Evolutionary conservation across 2,329 filamentous ascomycete species (phyloP), one percentile per base, ranked within the genome.

Genomic region (Aspergillus uvarum): DNA sequence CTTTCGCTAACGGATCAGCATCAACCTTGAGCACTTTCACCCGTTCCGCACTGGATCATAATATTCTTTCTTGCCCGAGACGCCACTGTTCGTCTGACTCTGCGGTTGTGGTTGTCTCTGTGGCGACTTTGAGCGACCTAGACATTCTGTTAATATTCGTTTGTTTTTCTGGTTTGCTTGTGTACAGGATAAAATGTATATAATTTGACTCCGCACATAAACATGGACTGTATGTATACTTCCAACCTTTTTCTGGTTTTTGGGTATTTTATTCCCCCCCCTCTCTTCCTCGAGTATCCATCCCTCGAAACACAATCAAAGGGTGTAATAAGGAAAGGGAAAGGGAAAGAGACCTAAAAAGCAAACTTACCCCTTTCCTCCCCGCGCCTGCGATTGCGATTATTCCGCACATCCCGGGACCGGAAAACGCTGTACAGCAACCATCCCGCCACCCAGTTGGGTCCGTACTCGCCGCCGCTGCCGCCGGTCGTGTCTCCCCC

Each of bases 401-500:
- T 79, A 67, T 80, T 80, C 53, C 78, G 71, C 58, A 78, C 74
- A 69, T 80, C 78, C 55, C 78, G 68, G 21, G 77, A 79, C n/a
- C 78, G 76, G 67, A 80, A 80, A 29, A 80, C 78, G 61, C 77
- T 80, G 66, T 80, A 80, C 64, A 80, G 67, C 68, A 80, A 69
- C 78, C 78, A 80, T 16, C 76, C 74, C 0, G 77, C 75, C 14
- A 80, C 78, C 78, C 78, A 80, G 59, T 80, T 80, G 5, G 78
- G 78, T 7, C 74, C 77, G 59, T 79, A 76, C 65, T 80, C 78
- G 59, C 77, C 76, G 29, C 70, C 73, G 1, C 76, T 79, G 21
- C 66, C 68, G 22, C 78, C 78, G 16, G 14, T 44, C 5, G 38
- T 16, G n/a, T 6, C 14, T 2, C 16, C 32, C 10, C 11, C 32